These are phyloP conservation scores for Poronia punctata DNA, from an alignment of 495 filamentous ascomycete genomes.

Conservation along the genomic window DNA sequence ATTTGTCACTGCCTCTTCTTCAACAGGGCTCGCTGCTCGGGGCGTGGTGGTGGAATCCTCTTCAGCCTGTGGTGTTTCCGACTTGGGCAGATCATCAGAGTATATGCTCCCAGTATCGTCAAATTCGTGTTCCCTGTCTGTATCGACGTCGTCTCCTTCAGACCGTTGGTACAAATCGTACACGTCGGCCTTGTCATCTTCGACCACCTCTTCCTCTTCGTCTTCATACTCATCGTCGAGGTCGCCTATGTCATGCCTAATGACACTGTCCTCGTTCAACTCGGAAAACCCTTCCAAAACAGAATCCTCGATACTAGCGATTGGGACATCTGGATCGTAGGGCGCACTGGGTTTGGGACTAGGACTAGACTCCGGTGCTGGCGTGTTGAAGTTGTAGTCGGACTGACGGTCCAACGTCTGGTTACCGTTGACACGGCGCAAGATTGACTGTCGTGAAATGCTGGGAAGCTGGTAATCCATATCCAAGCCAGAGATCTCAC, in stretches of 20 bases:
- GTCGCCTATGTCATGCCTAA: conserved; percentile 62
- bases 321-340: conserved; percentile 77
- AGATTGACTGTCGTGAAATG: conserved; percentile 88
- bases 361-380: conserved; percentile 45
- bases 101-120: conserved; percentile 22
- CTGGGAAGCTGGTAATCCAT: conserved; percentile 59
- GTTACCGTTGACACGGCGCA: conserved; percentile 76
- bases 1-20: conserved; percentile 21
- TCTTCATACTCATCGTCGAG: conserved; percentile 47
- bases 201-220: conserved; percentile 29
- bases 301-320: conserved; percentile 63
- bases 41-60: conserved; percentile 36
- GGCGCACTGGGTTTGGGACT: conserved; percentile 41
- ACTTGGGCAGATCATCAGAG: conserved; percentile 18
- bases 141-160: conserved; percentile 10
- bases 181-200: conserved; percentile 14
- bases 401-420: conserved; percentile 50
- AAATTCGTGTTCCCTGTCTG: conserved; percentile 3
- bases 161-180: conserved; percentile 24
- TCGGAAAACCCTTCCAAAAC: conserved; percentile 48
- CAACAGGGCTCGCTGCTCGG: conserved; percentile 28
- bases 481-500: conserved; percentile 45
- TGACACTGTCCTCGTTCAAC: conserved; percentile 46
- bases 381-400: conserved; percentile 56
- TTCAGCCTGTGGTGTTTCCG: conserved; percentile 6